Conservation (phyloP, 1,284 basidiomycete species). For the Trichosporon faecale region DNA sequence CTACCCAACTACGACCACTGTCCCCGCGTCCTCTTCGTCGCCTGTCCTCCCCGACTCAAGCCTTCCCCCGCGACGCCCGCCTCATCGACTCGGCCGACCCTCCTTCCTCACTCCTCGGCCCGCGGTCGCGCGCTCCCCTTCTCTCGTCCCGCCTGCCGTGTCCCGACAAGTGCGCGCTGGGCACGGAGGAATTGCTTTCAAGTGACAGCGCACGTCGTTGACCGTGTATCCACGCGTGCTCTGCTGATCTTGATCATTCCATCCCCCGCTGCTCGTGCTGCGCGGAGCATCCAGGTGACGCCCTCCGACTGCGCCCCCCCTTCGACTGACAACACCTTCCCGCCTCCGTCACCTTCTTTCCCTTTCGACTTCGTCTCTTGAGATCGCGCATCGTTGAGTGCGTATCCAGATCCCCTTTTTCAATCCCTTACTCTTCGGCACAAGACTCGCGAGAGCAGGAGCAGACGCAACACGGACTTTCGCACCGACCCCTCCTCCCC, state of each 20-base stretch:
- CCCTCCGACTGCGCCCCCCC: conserved; percentile 1
- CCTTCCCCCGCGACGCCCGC: background rate
- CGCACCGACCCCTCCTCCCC: background rate
- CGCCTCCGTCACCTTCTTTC: background rate
- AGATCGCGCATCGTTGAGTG: conserved; percentile 7
- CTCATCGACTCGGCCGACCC: background rate
- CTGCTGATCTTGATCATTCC: conserved; percentile 2
- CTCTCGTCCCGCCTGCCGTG: background rate
- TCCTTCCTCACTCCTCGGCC: background rate
- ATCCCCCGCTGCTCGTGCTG: background rate
- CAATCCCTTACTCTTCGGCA: background rate
- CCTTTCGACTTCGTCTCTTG: conserved; percentile 5
- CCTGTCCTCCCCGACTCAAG: background rate
- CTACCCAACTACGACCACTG: background rate
- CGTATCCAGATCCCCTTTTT: background rate
- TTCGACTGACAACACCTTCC: background rate
- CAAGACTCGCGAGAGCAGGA: background rate
- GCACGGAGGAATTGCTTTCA: background rate
- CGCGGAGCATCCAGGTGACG: conserved; percentile 11
- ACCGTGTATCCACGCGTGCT: conserved; percentile 1
- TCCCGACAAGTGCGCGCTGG: background rate
- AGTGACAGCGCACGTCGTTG: background rate
- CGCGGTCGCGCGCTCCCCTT: background rate
- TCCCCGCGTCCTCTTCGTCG: background rate
- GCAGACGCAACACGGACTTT: background rate